Evolutionary conservation across 108 stramenopile species (phyloP).

Genomic region (Skeletonema menzelii): DNA sequence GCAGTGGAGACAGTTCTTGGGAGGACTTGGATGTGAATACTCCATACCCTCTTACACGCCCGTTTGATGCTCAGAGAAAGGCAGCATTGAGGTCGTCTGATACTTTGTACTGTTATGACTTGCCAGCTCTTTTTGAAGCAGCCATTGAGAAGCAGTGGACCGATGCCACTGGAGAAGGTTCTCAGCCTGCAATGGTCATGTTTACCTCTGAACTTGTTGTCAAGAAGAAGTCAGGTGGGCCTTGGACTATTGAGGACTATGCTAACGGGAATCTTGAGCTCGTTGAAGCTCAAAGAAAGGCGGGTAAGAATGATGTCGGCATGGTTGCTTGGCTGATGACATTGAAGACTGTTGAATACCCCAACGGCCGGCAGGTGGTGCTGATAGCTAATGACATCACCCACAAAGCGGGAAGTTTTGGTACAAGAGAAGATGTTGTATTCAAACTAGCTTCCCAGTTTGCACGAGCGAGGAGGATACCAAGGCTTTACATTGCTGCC

Average conservation of each 20-base stretch:
- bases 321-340: constrained; percentile 99
- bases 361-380: constrained; percentile 94
- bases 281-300: constrained; percentile 76
- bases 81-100: constrained; percentile 86
- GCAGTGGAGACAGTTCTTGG: constrained; percentile 88
- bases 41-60: constrained; percentile 92
- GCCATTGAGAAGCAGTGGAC: constrained; percentile 90
- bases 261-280: constrained; percentile 81
- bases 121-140: constrained; percentile 94
- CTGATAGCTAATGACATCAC: constrained; percentile 99
- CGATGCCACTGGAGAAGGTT: constrained; percentile 48
- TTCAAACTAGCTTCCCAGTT: constrained; percentile 94
- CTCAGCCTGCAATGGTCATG: constrained; percentile 87
- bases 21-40: constrained; percentile 80
- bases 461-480: constrained; percentile 88
- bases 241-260: constrained; percentile 90
- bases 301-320: constrained; percentile 97
- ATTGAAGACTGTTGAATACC: constrained; percentile 96
- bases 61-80: constrained; percentile 91
- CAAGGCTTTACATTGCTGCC: constrained; percentile 95
- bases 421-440: constrained; percentile 97
- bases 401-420: constrained; percentile 96
- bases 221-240: constrained; percentile 57
- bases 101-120: constrained; percentile 95
- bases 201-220: constrained; percentile 94